phyloP scores from a whole-genome alignment of 495 filamentous ascomycete genomes.

The Glutinoglossum americanum region DNA sequence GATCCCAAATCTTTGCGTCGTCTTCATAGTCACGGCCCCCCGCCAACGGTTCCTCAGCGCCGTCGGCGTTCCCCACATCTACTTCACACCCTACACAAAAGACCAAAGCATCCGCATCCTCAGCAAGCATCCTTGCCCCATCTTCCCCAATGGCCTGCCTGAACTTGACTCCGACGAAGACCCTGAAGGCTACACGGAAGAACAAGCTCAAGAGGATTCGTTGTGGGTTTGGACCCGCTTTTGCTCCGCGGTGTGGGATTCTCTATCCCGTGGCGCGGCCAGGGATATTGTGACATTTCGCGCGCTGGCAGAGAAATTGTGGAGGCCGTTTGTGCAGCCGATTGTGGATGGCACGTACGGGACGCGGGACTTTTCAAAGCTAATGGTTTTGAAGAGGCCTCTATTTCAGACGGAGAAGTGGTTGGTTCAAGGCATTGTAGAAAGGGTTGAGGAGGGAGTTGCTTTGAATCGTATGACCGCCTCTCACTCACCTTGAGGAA shows the following conservation, averaged over 20 bases:
- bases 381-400: constrained; percentile 49
- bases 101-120: constrained; percentile 56
- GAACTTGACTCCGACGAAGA: constrained; percentile 23
- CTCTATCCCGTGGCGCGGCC: constrained; percentile 40
- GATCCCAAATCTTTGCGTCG: constrained; percentile 58
- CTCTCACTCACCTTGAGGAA: background rate
- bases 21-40: constrained; percentile 60
- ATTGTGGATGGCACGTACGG: constrained; percentile 39
- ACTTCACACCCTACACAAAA: constrained; percentile 72
- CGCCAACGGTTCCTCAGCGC: constrained; percentile 48
- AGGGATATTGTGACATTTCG: constrained; percentile 40
- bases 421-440: constrained; percentile 18
- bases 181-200: constrained; percentile 28
- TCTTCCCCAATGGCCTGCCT: constrained; percentile 4
- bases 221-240: constrained; percentile 57
- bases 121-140: constrained; percentile 10
- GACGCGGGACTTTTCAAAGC: constrained; percentile 59
- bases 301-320: constrained; percentile 34
- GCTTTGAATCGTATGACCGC: background rate
- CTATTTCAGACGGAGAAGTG: constrained; percentile 59
- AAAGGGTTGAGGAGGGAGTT: background rate
- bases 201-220: constrained; percentile 24
- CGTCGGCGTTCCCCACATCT: constrained; percentile 53
- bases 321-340: constrained; percentile 47
- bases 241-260: constrained; percentile 48